These are phyloP conservation scores for Linderina pennispora DNA, from an alignment of 192 early-diverging fungal genomes.

Conservation along the genomic window DNA sequence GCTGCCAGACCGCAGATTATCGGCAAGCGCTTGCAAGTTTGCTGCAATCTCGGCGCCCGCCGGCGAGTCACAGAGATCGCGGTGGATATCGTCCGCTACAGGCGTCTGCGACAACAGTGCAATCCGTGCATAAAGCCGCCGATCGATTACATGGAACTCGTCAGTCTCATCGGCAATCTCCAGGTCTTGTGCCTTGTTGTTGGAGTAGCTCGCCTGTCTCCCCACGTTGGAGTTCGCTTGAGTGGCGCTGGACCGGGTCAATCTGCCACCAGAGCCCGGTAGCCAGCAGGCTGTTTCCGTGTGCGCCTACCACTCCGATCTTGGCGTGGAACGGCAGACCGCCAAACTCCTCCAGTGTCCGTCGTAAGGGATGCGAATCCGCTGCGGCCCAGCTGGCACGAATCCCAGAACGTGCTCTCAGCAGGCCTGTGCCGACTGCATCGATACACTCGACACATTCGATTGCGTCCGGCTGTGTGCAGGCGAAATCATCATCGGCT, in stretches of 20 bases:
- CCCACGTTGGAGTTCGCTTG: too few species aligned
- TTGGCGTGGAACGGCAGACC: slow-evolving; percentile 6
- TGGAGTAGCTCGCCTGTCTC: too few species aligned
- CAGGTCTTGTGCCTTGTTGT: neutral
- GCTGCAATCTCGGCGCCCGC: slow-evolving; percentile 1
- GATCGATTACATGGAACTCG: slow-evolving; percentile 1
- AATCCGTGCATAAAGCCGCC: too few species aligned
- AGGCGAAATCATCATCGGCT: neutral
- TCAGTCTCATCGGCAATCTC: neutral
- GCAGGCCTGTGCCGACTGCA: too few species aligned
- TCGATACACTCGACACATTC: too few species aligned
- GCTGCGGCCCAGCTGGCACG: slow-evolving; percentile 26
- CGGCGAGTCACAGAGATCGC: neutral
- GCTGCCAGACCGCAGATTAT: too few species aligned
- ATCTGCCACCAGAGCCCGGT: slow-evolving; percentile 47
- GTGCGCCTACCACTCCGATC: slow-evolving; percentile 11
- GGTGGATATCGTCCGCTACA: slow-evolving; percentile 7
- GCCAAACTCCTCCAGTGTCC: slow-evolving; percentile 13
- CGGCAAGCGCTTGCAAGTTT: too few species aligned
- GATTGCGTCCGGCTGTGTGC: neutral
- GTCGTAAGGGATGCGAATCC: slow-evolving; percentile 14
- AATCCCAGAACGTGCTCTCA: slow-evolving; percentile 48
- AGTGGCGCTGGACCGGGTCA: slow-evolving; percentile 12
- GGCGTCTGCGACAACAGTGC: slow-evolving; percentile 21
- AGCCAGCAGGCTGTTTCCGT: slow-evolving; percentile 13